These are phyloP conservation scores for Apophysomyces elegans DNA, from an alignment of 371 early-diverging fungal genomes.

Conservation along the genomic window DNA sequence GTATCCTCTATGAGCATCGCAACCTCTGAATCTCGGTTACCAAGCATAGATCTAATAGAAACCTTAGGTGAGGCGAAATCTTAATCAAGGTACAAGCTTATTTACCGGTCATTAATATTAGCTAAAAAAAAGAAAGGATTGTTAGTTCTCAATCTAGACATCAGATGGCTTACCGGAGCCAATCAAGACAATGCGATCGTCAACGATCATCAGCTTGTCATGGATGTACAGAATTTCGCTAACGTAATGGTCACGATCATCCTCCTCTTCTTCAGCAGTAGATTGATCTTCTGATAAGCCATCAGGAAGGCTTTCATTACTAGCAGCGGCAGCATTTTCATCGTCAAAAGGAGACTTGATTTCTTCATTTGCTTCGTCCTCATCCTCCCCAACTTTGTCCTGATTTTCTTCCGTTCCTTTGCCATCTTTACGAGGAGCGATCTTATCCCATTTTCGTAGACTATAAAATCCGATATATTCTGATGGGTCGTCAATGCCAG, in stretches of 20 bases:
- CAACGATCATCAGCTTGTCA: slow-evolving; percentile 91
- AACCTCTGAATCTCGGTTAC: slow-evolving; percentile 91
- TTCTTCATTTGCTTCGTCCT: not conserved
- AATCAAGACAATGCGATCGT: slow-evolving; percentile 81
- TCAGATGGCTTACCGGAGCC: slow-evolving; percentile 66
- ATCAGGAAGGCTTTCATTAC: not conserved
- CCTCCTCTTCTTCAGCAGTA: slow-evolving; percentile 18
- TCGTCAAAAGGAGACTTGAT: slow-evolving; percentile 16
- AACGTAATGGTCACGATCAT: slow-evolving; percentile 58
- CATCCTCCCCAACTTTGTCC: not conserved
- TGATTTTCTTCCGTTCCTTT: slow-evolving; percentile 13
- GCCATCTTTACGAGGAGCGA: slow-evolving; percentile 23
- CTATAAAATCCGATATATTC: slow-evolving; percentile 82
- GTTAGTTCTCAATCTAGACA: not conserved
- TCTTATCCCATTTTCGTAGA: slow-evolving; percentile 74
- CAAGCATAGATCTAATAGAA: slow-evolving; percentile 69
- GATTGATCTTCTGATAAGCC: not conserved
- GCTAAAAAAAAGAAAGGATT: slow-evolving; percentile 22
- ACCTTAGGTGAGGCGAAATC: not conserved
- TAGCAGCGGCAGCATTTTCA: slow-evolving; percentile 2
- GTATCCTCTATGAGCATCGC: slow-evolving; percentile 86
- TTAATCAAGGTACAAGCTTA: not conserved
- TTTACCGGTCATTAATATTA: slow-evolving; percentile 49
- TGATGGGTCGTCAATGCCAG: slow-evolving; percentile 68
- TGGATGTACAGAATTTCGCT: slow-evolving; percentile 92